Evolutionary conservation across 2,329 filamentous ascomycete species (phyloP).

Genomic region (Calonectria naviculata): DNA sequence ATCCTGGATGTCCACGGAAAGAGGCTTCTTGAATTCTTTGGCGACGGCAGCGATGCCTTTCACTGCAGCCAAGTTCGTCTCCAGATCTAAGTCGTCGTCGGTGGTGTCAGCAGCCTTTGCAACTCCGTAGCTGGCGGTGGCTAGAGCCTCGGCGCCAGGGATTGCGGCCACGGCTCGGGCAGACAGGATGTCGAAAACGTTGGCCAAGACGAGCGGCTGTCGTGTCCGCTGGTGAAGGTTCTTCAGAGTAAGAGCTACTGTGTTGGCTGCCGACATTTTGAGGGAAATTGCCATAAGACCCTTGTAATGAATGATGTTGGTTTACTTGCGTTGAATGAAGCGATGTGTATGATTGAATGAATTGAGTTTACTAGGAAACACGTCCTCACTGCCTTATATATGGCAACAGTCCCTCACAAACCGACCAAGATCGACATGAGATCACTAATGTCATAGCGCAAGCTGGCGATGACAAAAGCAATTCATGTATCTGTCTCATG

Average conservation of each 20-base stretch:
- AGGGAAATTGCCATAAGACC: not conserved
- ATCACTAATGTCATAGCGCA: not conserved
- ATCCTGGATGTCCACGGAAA: not conserved
- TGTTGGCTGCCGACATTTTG: not conserved
- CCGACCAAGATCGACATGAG: not conserved
- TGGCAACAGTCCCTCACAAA: not conserved
- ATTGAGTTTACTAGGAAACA: not conserved
- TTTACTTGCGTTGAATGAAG: not conserved
- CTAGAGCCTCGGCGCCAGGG: not conserved
- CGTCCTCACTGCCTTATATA: not conserved
- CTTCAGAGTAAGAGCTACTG: not conserved
- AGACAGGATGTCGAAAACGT: not conserved
- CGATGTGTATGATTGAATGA: not conserved
- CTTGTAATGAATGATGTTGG: not conserved
- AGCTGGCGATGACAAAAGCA: not conserved
- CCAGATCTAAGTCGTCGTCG: not conserved
- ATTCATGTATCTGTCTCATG: not conserved
- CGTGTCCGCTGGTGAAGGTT: not conserved
- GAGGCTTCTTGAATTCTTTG: not conserved
- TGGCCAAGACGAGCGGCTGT: not conserved
- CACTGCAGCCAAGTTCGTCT: not conserved
- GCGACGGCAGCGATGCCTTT: not conserved
- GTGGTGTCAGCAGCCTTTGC: not conserved
- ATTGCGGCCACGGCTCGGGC: not conserved
- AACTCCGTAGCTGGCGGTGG: not conserved